Conservation (phyloP, 2,329 filamentous ascomycete genomes). For the Alternaria triticimaculans region DNA sequence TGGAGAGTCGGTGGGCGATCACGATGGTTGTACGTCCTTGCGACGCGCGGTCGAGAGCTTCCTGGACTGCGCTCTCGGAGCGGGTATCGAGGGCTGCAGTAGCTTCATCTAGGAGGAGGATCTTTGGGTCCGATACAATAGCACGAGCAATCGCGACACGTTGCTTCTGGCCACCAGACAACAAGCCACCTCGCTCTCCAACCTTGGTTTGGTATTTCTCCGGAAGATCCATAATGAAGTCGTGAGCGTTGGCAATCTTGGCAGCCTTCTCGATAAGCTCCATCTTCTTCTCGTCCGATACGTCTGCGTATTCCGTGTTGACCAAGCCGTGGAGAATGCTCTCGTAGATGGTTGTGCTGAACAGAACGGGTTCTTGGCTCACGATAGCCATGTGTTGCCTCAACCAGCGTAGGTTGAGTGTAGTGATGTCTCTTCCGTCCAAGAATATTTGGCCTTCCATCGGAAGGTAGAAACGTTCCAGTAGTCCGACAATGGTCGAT, state of each 20-base stretch:
- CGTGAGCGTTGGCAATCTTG: conserved; percentile 90
- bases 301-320: conserved; percentile 77
- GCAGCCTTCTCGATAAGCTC: conserved; percentile 81
- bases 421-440: conserved; percentile 82
- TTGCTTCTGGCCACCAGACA: conserved; percentile 96
- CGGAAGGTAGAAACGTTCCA: conserved; percentile 94
- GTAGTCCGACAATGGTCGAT: conserved; percentile 88
- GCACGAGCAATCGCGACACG: conserved; percentile 93
- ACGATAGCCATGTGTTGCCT: conserved; percentile 92
- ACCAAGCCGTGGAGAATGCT: conserved; percentile 93
- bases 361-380: conserved; percentile 90
- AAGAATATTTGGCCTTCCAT: conserved; percentile 79
- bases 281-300: conserved; percentile 68
- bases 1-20: conserved; percentile 93
- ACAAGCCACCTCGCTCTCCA: conserved; percentile 89
- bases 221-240: conserved; percentile 82
- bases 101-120: conserved; percentile 92
- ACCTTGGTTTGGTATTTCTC: conserved; percentile 93
- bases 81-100: conserved; percentile 94
- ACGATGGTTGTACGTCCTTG: conserved; percentile 91
- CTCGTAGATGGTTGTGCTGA: conserved; percentile 84
- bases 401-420: conserved; percentile 86
- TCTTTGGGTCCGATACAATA: conserved; percentile 87
- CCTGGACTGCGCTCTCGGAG: conserved; percentile 92
- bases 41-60: conserved; percentile 84